A percentile compares a stretch with the other conserved stretches of the same genome.
phyloP scores from a whole-genome alignment of 2,329 filamentous ascomycete species.

The Fusarium sp. region DNA sequence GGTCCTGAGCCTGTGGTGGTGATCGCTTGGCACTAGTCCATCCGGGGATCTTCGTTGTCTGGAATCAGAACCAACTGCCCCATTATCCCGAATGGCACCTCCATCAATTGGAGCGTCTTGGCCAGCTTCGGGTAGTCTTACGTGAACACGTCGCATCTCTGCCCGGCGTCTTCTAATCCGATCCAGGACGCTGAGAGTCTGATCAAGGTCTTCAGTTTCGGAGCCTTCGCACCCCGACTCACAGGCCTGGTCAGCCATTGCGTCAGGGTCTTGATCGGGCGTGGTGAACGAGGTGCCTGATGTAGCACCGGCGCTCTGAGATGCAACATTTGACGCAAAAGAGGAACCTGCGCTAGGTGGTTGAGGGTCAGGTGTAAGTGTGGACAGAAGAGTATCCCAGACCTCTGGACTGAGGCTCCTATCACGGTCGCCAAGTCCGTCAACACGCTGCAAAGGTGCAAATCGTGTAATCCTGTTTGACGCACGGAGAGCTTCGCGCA shows the following conservation, averaged over 20 bases:
- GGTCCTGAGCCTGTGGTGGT: background rate
- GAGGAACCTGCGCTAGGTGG: constrained; percentile 84
- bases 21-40: background rate
- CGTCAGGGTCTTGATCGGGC: constrained; percentile 49
- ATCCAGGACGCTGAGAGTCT: constrained; percentile 43
- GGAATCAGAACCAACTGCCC: constrained; percentile 15
- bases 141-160: constrained; percentile 21
- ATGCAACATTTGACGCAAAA: constrained; percentile 70
- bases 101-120: constrained; percentile 21
- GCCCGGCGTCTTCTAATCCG: constrained; percentile 28
- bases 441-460: constrained; percentile 49
- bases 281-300: constrained; percentile 51
- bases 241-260: constrained; percentile 53
- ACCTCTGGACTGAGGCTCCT: constrained; percentile 81
- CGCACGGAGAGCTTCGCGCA: background rate
- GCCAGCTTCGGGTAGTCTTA: constrained; percentile 31
- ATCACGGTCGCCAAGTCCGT: constrained; percentile 85
- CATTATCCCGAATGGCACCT: constrained; percentile 1
- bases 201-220: constrained; percentile 62
- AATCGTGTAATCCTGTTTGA: constrained; percentile 4
- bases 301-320: constrained; percentile 56
- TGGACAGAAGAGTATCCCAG: constrained; percentile 85
- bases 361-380: constrained; percentile 82
- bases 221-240: constrained; percentile 65
- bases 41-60: constrained; percentile 23